phyloP scores from a whole-genome alignment of 345 rosid genomes.

The Eucalyptus melliodora region DNA sequence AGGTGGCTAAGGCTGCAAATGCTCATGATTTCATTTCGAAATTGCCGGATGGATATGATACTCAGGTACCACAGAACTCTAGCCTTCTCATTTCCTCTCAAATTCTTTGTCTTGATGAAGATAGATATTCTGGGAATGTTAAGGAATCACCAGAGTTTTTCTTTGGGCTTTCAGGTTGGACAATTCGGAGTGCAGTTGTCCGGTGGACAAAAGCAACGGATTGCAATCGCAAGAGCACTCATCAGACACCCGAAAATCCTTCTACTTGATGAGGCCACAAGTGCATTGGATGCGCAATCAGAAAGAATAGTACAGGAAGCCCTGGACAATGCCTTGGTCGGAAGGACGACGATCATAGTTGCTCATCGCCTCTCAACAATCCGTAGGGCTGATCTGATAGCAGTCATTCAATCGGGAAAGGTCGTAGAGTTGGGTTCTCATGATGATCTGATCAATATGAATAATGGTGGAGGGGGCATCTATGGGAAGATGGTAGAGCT shows the following conservation, averaged over 20 bases:
- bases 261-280: constrained; percentile 33
- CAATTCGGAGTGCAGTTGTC: constrained; percentile 39
- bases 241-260: constrained; percentile 33
- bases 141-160: neutral
- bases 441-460: constrained; percentile 24
- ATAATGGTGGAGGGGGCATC: constrained; percentile 12
- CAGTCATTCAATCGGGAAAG: constrained; percentile 24
- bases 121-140: neutral
- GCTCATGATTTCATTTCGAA: constrained; percentile 42
- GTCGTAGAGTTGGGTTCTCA: constrained; percentile 43
- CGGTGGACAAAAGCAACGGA: constrained; percentile 51
- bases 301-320: constrained; percentile 44
- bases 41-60: constrained; percentile 33
- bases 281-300: constrained; percentile 39
- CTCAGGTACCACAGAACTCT: constrained; percentile 7
- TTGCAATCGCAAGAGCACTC: constrained; percentile 53
- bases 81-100: neutral
- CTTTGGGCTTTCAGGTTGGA: constrained; percentile 23
- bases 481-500: constrained; percentile 30
- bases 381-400: constrained; percentile 23
- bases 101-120: neutral
- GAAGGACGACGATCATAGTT: constrained; percentile 33
- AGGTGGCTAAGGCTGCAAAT: constrained; percentile 45
- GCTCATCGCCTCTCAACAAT: constrained; percentile 46
- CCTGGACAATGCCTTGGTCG: constrained; percentile 30